Evolutionary conservation across 108 stramenopile genomes (phyloP).

Genomic region (Conticribra guillardii): DNA sequence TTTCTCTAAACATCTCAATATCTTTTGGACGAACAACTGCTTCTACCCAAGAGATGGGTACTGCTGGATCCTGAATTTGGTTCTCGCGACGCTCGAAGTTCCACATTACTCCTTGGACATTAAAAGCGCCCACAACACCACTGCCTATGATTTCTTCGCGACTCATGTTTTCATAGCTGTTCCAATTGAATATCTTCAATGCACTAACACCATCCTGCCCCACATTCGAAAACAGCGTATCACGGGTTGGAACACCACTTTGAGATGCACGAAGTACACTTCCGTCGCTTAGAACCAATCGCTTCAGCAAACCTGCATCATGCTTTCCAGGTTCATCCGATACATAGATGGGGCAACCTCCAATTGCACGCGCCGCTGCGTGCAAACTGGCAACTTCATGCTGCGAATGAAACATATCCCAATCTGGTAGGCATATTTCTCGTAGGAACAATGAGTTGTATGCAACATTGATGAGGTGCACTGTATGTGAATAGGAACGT

Average conservation of each 20-base stretch:
- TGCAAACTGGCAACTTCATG: constrained; percentile 57
- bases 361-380: constrained; percentile 64
- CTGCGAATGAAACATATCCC: constrained; percentile 80
- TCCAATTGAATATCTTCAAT: constrained; percentile 52
- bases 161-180: no score
- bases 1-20: not conserved
- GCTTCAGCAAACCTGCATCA: constrained; percentile 37
- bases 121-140: constrained; percentile 53
- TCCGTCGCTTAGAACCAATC: constrained; percentile 54
- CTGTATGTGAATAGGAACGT: constrained; percentile 54
- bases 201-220: constrained; percentile 41
- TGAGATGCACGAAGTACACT: constrained; percentile 36
- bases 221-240: constrained; percentile 53
- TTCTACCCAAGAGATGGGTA: constrained; percentile 20
- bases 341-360: constrained; percentile 73
- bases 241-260: constrained; percentile 49
- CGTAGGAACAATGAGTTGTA: constrained; percentile 66
- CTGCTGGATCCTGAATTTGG: constrained; percentile 27
- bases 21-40: not conserved
- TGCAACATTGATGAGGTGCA: constrained; percentile 65
- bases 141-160: constrained; percentile 1
- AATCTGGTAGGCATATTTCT: constrained; percentile 67
- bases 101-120: constrained; percentile 58
- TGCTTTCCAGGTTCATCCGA: constrained; percentile 64
- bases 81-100: constrained; percentile 48